Evolutionary conservation across 2,329 filamentous ascomycete genomes (phyloP).

Genomic region (Aspergillus fischeri): DNA sequence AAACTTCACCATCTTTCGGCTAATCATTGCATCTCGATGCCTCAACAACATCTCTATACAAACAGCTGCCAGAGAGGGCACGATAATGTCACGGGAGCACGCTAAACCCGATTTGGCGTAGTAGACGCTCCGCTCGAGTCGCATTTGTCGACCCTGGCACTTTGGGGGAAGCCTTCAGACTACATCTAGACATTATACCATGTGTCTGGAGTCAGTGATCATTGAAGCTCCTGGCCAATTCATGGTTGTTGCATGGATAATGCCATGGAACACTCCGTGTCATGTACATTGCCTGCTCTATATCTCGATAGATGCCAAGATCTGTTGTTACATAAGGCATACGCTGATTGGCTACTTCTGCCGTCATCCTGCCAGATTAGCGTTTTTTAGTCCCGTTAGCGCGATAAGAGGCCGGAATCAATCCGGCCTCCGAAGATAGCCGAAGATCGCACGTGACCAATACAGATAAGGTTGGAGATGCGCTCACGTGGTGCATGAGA

Average conservation of each 20-base stretch:
- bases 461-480: not conserved
- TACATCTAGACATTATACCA: not conserved
- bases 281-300: slow-evolving; percentile 15
- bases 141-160: not conserved
- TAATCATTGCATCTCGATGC: slow-evolving; percentile 7
- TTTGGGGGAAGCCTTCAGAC: not conserved
- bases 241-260: not conserved
- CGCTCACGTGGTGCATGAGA: not conserved
- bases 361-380: slow-evolving; percentile 14
- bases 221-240: not conserved
- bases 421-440: slow-evolving; percentile 38
- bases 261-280: not conserved
- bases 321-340: not conserved
- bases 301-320: slow-evolving; percentile 21
- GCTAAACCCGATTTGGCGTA: slow-evolving; percentile 22
- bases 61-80: slow-evolving; percentile 24
- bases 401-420: slow-evolving; percentile 38
- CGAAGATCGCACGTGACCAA: slow-evolving; percentile 8
- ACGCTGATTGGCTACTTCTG: slow-evolving; percentile 17
- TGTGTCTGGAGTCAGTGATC: not conserved
- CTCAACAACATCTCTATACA: slow-evolving; percentile 24
- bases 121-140: not conserved
- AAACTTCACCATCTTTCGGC: not conserved
- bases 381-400: slow-evolving; percentile 18
- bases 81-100: slow-evolving; percentile 24